These are phyloP conservation scores for Ceratocystis cubensis DNA, from an alignment of 2,329 filamentous ascomycete genomes.

Conservation along the genomic window DNA sequence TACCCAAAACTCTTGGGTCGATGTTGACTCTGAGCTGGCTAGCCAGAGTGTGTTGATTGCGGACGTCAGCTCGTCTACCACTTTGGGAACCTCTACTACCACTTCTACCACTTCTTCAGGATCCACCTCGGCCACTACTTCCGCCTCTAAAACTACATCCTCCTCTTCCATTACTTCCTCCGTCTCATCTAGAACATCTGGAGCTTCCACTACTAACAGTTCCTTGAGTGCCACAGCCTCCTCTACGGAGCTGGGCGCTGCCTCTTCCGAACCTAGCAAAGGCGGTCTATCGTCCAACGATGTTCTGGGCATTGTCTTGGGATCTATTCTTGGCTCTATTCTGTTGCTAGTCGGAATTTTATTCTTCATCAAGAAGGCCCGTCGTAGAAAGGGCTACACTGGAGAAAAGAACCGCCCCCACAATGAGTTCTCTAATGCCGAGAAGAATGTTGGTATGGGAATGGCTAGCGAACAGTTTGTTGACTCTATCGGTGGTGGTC, in stretches of 20 bases:
- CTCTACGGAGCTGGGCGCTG: slow-evolving; percentile 24
- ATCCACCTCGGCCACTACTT: slow-evolving; percentile 25
- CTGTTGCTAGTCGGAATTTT: slow-evolving; percentile 52
- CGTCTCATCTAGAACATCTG: slow-evolving; percentile 25
- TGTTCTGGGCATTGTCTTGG: slow-evolving; percentile 70
- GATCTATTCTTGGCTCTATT: slow-evolving; percentile 64
- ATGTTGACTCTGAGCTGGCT: slow-evolving; percentile 52
- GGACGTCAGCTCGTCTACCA: slow-evolving; percentile 26
- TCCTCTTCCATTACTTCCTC: slow-evolving; percentile 24
- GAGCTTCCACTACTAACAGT: slow-evolving; percentile 26
- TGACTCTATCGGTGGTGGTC: slow-evolving; percentile 17
- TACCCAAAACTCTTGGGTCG: slow-evolving; percentile 62
- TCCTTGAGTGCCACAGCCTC: slow-evolving; percentile 24
- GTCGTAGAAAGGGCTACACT: slow-evolving; percentile 18
- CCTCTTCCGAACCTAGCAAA: slow-evolving; percentile 23
- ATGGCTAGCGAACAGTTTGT: slow-evolving; percentile 21
- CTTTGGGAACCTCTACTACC: slow-evolving; percentile 25
- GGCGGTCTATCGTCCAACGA: slow-evolving; percentile 31
- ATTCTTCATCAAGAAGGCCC: slow-evolving; percentile 42
- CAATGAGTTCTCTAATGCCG: slow-evolving; percentile 13
- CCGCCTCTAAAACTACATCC: slow-evolving; percentile 22
- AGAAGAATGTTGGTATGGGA: slow-evolving; percentile 21
- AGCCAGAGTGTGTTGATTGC: slow-evolving; percentile 31
- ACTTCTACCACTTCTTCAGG: slow-evolving; percentile 26
- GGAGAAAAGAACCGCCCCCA: slow-evolving; percentile 17